Base-by-base conservation (phyloP, 2,329 filamentous ascomycete species). In the Pseudogymnoascus sp. region DNA sequence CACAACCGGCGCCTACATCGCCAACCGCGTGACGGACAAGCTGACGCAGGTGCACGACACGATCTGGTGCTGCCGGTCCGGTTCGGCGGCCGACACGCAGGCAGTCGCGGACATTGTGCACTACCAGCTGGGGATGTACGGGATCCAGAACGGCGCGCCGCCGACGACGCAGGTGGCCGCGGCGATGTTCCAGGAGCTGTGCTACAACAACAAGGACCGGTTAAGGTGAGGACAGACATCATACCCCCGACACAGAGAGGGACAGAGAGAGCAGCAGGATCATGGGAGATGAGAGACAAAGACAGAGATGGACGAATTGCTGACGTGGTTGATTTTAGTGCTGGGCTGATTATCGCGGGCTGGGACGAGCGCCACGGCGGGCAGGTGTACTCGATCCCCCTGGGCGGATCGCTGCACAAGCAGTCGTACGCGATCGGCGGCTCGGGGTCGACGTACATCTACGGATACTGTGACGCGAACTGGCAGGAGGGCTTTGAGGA, bases 41-140 rank as follows among this genome's bases (percentile, higher is more conserved):
- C 86, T 99, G 74, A 99, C 94, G 71, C 89, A 92, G 81, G 93
- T 99, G 64, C 90, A 96, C 79, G 94, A 99, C 77, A 97, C 93
- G 63, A 97, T 99, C 77, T 99, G 94, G 94, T 99, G 94, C 81
- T 99, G 94, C 80, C 88, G 94, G 72, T 97, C 94, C 64, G 94
- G 94, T 59, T 99, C 94, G 26, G 94, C 94, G 33, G 94, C 94
- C 68, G 94, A 99, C 74, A 99, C 94, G 63, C 94, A 99, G 78
- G 94, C 94, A 58, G 92, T 99, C 58, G 94, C 94, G 63, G 94
- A 99, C 72, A 97, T 99, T 71, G 94, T 99, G 41, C 90, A 96
- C 74, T 97, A 97, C 76, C 90, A 99, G 75, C 83, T 99, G 60
- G 90, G 90, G 70, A 85, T 97, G 78, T 97, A 96, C 76, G 88